A percentile compares a stretch with the other conserved stretches of the same genome.
phyloP scores from a whole-genome alignment of 2,329 filamentous ascomycete species.

The Mycocentrospora acerina region DNA sequence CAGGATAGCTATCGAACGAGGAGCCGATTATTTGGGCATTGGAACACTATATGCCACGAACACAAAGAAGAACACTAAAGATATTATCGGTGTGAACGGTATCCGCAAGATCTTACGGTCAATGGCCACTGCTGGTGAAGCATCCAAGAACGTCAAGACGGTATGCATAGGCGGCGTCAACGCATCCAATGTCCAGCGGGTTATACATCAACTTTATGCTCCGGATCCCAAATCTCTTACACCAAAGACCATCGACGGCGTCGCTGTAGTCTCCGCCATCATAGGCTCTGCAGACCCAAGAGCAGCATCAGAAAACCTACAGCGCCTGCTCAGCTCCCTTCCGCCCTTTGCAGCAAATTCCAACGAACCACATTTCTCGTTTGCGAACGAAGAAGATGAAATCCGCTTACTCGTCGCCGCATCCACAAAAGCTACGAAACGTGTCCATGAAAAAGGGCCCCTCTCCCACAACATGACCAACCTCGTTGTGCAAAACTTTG shows the following conservation, averaged over 20 bases:
- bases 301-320: slow-evolving; percentile 61
- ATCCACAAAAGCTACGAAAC: slow-evolving; percentile 53
- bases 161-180: slow-evolving; percentile 93
- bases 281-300: slow-evolving; percentile 70
- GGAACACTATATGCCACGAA: slow-evolving; percentile 83
- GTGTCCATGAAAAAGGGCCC: slow-evolving; percentile 65
- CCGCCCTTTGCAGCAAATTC: slow-evolving; percentile 27
- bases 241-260: slow-evolving; percentile 69
- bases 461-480: slow-evolving; percentile 98
- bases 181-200: slow-evolving; percentile 69
- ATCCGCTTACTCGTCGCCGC: slow-evolving; percentile 13
- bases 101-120: slow-evolving; percentile 65
- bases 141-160: slow-evolving; percentile 44
- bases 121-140: slow-evolving; percentile 50
- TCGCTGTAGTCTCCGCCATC: slow-evolving; percentile 89
- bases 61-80: slow-evolving; percentile 84
- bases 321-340: slow-evolving; percentile 52
- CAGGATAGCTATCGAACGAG: slow-evolving; percentile 66
- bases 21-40: slow-evolving; percentile 89
- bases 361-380: slow-evolving; percentile 16
- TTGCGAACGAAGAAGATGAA: slow-evolving; percentile 18
- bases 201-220: slow-evolving; percentile 69
- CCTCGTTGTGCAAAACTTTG: slow-evolving; percentile 90
- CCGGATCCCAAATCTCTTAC: slow-evolving; percentile 22
- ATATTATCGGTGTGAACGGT: slow-evolving; percentile 73